phyloP scores from a whole-genome alignment of 257 asterid species.

The Salvia miltiorrhiza region DNA sequence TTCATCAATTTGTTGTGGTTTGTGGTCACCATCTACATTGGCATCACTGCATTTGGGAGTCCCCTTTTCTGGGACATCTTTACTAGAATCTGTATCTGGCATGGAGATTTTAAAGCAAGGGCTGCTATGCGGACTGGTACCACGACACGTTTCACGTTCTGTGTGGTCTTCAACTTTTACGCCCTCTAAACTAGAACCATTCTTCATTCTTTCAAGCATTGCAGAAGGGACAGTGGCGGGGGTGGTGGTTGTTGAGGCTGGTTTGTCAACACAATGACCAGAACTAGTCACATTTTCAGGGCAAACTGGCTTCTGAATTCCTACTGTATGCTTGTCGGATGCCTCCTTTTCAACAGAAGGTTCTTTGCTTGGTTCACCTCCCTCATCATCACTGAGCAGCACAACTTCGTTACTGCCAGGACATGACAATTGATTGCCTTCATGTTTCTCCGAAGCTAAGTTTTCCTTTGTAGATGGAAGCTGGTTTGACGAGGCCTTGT shows the following conservation, averaged over 20 bases:
- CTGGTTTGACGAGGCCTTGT: conserved; percentile 22
- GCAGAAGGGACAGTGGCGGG: conserved; percentile 8
- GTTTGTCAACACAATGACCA: conserved; percentile 25
- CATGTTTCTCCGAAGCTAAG: conserved; percentile 30
- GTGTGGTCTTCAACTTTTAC: conserved; percentile 41
- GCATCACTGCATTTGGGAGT: conserved; percentile 27
- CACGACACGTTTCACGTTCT: conserved; percentile 30
- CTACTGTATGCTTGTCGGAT: conserved; percentile 30
- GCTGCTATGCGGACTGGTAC: conserved; percentile 19
- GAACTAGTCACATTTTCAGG: conserved; percentile 23
- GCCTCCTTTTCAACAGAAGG: conserved; percentile 29
- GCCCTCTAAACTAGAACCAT: conserved; percentile 33
- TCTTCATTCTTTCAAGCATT: conserved; percentile 25
- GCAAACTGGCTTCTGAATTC: conserved; percentile 18
- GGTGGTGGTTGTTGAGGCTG: conserved; percentile 25
- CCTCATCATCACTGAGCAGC: conserved; percentile 73
- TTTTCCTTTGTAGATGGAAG: conserved; percentile 22
- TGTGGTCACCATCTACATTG: conserved; percentile 26
- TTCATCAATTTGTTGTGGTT: conserved; percentile 36
- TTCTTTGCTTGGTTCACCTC: conserved; percentile 32
- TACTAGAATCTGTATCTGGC: conserved; percentile 10
- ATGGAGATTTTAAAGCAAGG: not conserved
- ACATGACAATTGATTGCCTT: conserved; percentile 32
- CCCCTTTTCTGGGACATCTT: conserved; percentile 26
- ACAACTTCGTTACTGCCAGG: conserved; percentile 43